Evolutionary conservation across 208 protist genomes (phyloP), one percentile per base, ranked within the genome.

Genomic region (Leishmania turanica): DNA sequence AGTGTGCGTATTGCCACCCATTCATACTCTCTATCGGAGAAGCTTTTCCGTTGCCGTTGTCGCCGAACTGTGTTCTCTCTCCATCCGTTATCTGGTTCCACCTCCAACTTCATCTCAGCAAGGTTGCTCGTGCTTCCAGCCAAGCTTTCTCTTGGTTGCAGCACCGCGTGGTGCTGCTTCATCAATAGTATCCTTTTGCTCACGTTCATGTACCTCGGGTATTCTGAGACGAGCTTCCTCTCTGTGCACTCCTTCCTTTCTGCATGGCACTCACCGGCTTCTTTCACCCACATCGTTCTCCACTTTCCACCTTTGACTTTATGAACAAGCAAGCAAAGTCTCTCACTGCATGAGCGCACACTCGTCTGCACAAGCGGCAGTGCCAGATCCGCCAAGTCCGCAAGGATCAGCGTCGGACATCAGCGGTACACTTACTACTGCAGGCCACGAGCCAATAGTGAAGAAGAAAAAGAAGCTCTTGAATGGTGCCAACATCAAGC

Each of bases 381-480:
- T 9, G n/a, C 15, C 21, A 62, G 47, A 31, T 62, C 11, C 71
- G 45, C 4, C 47, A 34, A 62, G 31, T 3, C 73, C 49, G 24
- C 17, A 66, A 11, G 72, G 49, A 34, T 24, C 40, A 40, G n/a
- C n/a, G 4, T n/a, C 45, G 9, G 49, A 83, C n/a, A 19, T 34
- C 3, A 19, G 11, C 15, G 37, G 1, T 54, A 34, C 13, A 19
- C 6, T 27, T 62, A 9, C 5, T 45, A 11, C n/a, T 40, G 21
- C 15, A 27, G 11, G n/a, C 17, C 21, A 51, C 5, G 45, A 79
- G 19, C 19, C 69, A 3, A 40, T 62, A 34, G 53, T 89, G 9
- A 83, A 84, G 69, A 87, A 84, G 69, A 90, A 90, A 58, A 86
- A 85, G 71, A 93, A 87, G 82, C 82, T 90, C 13, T 75, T 91